These are phyloP conservation scores for Apophysomyces ossiformis DNA, from an alignment of 371 early-diverging fungal species.

Conservation along the genomic window DNA sequence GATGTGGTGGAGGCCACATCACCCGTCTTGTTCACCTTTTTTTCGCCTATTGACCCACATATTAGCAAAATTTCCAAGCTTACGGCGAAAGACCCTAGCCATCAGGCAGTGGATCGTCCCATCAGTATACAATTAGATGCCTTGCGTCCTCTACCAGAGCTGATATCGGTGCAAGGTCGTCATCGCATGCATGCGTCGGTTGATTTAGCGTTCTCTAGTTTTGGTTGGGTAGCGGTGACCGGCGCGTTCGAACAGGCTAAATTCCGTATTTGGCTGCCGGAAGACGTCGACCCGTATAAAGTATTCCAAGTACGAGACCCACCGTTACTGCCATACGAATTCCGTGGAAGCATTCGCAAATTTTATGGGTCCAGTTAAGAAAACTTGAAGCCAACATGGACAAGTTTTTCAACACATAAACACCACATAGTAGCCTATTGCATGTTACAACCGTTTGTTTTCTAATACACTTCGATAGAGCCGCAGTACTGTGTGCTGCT, in stretches of 20 bases:
- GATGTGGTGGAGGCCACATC: conserved; percentile 55
- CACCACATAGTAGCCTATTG: not conserved
- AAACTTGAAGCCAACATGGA: too few species aligned
- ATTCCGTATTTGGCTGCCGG: conserved; percentile 58
- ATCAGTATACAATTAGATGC: conserved; percentile 17
- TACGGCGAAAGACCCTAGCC: conserved; percentile 17
- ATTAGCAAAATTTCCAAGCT: conserved; percentile 61
- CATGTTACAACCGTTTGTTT: not conserved
- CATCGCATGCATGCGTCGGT: conserved; percentile 54
- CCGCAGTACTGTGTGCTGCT: too few species aligned
- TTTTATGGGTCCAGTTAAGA: conserved; percentile 49
- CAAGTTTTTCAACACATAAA: not conserved
- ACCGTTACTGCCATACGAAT: conserved; percentile 70
- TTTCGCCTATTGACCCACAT: conserved; percentile 61
- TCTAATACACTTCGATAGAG: not conserved
- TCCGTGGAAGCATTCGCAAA: conserved; percentile 48
- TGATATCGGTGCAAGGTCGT: conserved; percentile 43
- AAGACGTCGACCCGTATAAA: conserved; percentile 44
- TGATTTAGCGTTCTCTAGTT: conserved; percentile 68
- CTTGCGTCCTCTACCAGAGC: conserved; percentile 31
- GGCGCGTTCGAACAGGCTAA: conserved; percentile 56
- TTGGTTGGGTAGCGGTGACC: conserved; percentile 72
- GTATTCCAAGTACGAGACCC: conserved; percentile 52
- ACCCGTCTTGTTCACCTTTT: conserved; percentile 62
- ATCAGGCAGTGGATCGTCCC: conserved; percentile 15